A percentile compares a stretch with the other conserved stretches of the same genome.
Evolutionary conservation across 2,329 filamentous ascomycete genomes (phyloP).

Genomic region (Apiospora phragmitis): DNA sequence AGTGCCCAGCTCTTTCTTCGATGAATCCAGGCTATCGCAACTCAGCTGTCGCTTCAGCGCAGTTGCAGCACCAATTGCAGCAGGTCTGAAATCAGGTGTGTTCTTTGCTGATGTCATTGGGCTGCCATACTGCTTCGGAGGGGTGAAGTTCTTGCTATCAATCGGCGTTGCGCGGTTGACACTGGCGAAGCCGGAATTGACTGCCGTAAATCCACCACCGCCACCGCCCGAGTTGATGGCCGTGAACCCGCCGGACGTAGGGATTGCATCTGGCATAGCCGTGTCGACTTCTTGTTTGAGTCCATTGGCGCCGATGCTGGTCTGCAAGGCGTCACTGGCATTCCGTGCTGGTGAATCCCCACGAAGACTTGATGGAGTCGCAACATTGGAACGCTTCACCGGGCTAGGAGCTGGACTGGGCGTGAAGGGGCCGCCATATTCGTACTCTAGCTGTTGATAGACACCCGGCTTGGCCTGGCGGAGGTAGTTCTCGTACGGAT

Average conservation of each 20-base stretch:
- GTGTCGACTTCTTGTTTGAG: constrained; percentile 48
- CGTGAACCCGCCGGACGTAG: constrained; percentile 58
- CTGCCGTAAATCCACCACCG: constrained; percentile 59
- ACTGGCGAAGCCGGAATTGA: constrained; percentile 69
- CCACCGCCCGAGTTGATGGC: constrained; percentile 55
- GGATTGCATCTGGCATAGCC: constrained; percentile 46
- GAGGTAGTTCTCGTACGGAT: constrained; percentile 94
- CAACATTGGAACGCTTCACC: constrained; percentile 63
- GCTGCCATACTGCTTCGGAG: constrained; percentile 62
- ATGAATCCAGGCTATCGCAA: constrained; percentile 51
- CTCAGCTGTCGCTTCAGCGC: constrained; percentile 78
- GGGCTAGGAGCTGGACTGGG: constrained; percentile 71
- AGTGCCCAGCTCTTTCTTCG: constrained; percentile 47
- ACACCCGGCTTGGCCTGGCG: constrained; percentile 89
- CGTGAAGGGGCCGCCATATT: constrained; percentile 89
- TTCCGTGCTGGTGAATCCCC: constrained; percentile 67
- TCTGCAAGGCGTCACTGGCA: constrained; percentile 54
- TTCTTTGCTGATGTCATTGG: constrained; percentile 64
- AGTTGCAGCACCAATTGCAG: constrained; percentile 53
- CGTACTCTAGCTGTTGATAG: constrained; percentile 91
- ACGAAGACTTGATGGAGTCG: constrained; percentile 58
- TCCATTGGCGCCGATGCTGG: constrained; percentile 41
- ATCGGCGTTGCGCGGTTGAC: constrained; percentile 56
- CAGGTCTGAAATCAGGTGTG: constrained; percentile 64
- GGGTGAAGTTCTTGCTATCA: constrained; percentile 59